phyloP scores from a whole-genome alignment of 257 asterid genomes.

The Solanum bulbocastanum region DNA sequence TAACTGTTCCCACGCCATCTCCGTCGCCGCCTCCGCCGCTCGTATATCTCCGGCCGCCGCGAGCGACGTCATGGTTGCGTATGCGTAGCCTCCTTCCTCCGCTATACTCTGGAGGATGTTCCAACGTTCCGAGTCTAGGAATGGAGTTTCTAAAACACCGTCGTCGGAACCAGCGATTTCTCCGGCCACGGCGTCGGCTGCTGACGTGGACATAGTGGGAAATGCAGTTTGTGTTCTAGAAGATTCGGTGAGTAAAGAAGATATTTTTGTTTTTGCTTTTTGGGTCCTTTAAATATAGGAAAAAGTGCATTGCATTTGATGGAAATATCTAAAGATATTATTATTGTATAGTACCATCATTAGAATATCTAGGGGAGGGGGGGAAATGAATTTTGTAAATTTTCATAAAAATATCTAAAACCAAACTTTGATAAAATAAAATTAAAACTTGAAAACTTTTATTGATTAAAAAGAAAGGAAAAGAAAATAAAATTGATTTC shows the following conservation, averaged over 20 bases:
- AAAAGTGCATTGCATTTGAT: neutral
- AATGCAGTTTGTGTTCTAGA: neutral
- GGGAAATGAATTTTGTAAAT: neutral
- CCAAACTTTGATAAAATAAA: neutral
- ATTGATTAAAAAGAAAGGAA: neutral
- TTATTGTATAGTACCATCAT: too few species aligned
- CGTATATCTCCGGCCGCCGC: conserved; percentile 71
- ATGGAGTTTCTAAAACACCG: conserved; percentile 52
- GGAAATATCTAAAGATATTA: neutral
- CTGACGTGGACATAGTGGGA: neutral
- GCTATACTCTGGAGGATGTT: conserved; percentile 41
- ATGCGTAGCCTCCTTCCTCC: conserved; percentile 86
- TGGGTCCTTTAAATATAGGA: neutral
- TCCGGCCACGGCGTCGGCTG: neutral
- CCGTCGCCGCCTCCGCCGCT: conserved; percentile 93
- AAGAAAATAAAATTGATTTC: neutral
- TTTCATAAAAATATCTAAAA: neutral
- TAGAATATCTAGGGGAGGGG: neutral
- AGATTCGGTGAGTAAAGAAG: neutral
- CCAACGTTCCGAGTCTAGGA: conserved; percentile 41
- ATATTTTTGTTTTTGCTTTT: neutral
- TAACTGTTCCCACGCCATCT: conserved; percentile 98
- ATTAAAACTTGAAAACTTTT: neutral
- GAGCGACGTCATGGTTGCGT: conserved; percentile 46
- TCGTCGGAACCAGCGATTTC: neutral